Base-by-base conservation (phyloP, 345 rosid species). In the Microthlaspi erraticum region DNA sequence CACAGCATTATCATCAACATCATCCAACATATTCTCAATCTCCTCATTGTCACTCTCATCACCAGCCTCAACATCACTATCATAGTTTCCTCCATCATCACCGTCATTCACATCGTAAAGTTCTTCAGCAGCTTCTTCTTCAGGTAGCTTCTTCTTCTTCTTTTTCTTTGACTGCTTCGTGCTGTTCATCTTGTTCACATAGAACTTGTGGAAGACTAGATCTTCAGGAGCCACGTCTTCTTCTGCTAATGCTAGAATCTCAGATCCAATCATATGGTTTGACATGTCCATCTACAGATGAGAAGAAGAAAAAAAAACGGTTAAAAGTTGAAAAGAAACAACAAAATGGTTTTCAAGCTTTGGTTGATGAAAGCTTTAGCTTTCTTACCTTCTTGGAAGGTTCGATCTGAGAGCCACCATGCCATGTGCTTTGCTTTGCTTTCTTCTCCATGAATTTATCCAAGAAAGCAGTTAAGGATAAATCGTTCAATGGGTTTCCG, bases 361-460 rank as follows among this genome's bases (percentile, higher is more conserved):
- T 14, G 26, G 19, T 18, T 63, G 45, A 17, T 45, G 43, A 55
- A 55, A 51, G 49, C 33, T 41, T 51, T 14, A 70, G 66, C 41
- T 26, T 62, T 80, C 29, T 48, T 43, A 89, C 98, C 95, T 91
- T 89, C 80, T 88, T 91, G 73, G 96, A 85, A 41, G 97, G 97
- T 85, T 91, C 99, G 19, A 94, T 94, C 80, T 89, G 93, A 45
- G 99, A 94, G 64, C 92, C 94, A 79, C 99, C 99, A 66, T 91
- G 97, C 99, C 99, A 94, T 23, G 81, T 53, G 73, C 71, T 83
- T 74, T 83, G 78, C 84, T 89, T 94, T 0, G 97, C 83, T 78
- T 94, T 94, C 87, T 94, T 94, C 80, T 91, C 99, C 99, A 91
- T 94, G 68, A 94, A 91, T 81, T 94, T 94, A 81, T 91, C 97